Conservation (phyloP, 129 eudicot species). For the Apium graveolens region DNA sequence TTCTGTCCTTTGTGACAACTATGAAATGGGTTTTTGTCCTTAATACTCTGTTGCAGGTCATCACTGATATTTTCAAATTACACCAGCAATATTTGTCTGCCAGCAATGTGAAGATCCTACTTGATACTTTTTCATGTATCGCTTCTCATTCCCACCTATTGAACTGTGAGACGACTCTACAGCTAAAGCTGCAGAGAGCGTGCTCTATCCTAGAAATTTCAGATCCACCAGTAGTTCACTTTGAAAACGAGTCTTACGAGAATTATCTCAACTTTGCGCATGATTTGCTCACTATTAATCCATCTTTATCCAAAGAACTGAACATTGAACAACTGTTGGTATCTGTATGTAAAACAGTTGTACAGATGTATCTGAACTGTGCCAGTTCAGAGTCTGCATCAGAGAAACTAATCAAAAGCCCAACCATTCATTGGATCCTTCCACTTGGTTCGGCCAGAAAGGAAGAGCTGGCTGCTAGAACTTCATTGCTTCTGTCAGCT, state of each 20-base stretch:
- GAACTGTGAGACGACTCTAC: conserved; percentile 41
- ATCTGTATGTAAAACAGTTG: conserved; percentile 45
- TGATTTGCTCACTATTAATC: conserved; percentile 41
- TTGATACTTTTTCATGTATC: conserved; percentile 49
- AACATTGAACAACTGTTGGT: conserved; percentile 54
- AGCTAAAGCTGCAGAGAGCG: conserved; percentile 57
- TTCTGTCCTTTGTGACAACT: background rate
- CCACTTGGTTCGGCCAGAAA: conserved; percentile 67
- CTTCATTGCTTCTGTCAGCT: conserved; percentile 56
- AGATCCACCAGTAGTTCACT: conserved; percentile 81
- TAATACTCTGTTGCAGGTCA: conserved; percentile 41
- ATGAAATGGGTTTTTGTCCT: conserved; percentile 1
- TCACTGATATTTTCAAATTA: conserved; percentile 65
- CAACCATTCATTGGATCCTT: conserved; percentile 49
- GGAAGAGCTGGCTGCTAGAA: conserved; percentile 88
- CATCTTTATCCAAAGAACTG: conserved; percentile 44
- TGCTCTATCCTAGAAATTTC: conserved; percentile 76
- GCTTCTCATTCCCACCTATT: conserved; percentile 62
- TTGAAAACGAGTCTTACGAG: conserved; percentile 80
- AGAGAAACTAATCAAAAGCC: conserved; percentile 22
- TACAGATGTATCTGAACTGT: conserved; percentile 61
- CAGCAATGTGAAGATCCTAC: conserved; percentile 38
- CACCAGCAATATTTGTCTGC: conserved; percentile 46
- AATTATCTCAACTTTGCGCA: conserved; percentile 54
- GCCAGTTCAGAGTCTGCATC: conserved; percentile 34